Evolutionary conservation across 1,284 basidiomycete genomes (phyloP).

Genomic region (Xerocomus nothofagi): DNA sequence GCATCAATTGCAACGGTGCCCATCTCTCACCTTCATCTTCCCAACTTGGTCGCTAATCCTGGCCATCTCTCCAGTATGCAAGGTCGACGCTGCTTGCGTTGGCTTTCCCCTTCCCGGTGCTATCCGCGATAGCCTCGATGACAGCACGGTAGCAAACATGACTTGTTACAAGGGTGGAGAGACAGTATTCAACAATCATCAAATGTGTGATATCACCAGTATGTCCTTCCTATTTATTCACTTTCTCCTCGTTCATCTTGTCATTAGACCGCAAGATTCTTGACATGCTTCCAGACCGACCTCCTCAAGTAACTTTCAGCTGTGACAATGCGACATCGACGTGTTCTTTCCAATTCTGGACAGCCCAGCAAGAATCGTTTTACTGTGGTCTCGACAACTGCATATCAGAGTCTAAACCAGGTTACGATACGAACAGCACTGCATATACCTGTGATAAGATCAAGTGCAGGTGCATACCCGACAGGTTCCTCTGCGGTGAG

Average conservation of each 20-base stretch:
- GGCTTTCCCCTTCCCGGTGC: conserved; percentile 68
- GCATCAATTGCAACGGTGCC: conserved; percentile 94
- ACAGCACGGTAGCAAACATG: conserved; percentile 66
- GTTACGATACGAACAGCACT: conserved; percentile 73
- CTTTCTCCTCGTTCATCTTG: background rate
- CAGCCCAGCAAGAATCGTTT: conserved; percentile 90
- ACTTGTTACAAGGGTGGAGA: conserved; percentile 93
- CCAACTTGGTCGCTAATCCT: background rate
- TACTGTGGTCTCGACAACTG: conserved; percentile 86
- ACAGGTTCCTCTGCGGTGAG: conserved; percentile 93
- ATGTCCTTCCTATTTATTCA: conserved; percentile 33
- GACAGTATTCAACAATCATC: conserved; percentile 90
- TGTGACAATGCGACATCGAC: conserved; percentile 63
- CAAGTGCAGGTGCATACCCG: conserved; percentile 89
- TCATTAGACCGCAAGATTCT: conserved; percentile 80
- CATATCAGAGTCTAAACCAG: conserved; percentile 47
- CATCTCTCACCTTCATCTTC: background rate
- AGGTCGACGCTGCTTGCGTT: conserved; percentile 75
- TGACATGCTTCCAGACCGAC: conserved; percentile 84
- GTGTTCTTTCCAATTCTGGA: conserved; percentile 98
- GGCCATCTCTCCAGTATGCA: conserved; percentile 64
- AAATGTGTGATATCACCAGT: conserved; percentile 99
- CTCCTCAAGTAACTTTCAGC: conserved; percentile 94
- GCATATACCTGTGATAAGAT: conserved; percentile 81
- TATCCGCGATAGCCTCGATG: conserved; percentile 41